phyloP scores from a whole-genome alignment of 352 stramenopile genomes.

The Pythium coloratum region DNA sequence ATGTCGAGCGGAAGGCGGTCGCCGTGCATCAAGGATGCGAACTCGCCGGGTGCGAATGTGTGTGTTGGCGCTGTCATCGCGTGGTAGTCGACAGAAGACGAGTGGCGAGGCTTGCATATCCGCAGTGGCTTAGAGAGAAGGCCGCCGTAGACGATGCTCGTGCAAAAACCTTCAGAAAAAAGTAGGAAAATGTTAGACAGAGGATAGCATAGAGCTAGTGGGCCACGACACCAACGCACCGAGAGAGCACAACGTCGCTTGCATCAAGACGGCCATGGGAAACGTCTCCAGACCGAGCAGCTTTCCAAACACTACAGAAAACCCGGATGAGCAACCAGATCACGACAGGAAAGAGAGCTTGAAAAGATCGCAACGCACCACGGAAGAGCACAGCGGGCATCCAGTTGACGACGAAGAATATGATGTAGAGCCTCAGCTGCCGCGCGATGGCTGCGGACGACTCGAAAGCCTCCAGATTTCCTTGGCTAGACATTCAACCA shows the following conservation, averaged over 20 bases:
- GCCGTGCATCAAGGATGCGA: conserved; percentile 27
- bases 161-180: conserved; percentile 45
- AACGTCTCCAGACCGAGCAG: conserved; percentile 47
- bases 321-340: background rate
- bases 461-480: conserved; percentile 65
- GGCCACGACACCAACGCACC: conserved; percentile 3
- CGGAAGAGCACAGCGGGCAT: conserved; percentile 61
- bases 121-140: conserved; percentile 18
- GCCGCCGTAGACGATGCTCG: conserved; percentile 54
- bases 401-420: conserved; percentile 71
- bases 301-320: conserved; percentile 44
- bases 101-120: conserved; percentile 16
- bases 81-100: conserved; percentile 32
- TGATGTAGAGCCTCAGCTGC: conserved; percentile 72
- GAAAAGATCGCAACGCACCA: conserved; percentile 32
- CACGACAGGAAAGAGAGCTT: background rate
- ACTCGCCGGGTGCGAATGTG: conserved; percentile 21
- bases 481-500: conserved; percentile 31
- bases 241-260: conserved; percentile 59
- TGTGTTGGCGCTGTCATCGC: conserved; percentile 37
- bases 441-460: conserved; percentile 60
- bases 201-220: background rate
- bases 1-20: conserved; percentile 56
- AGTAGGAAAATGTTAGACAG: background rate
- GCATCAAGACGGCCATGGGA: conserved; percentile 59